A percentile compares a stretch with the other conserved stretches of the same genome.
phyloP scores from a whole-genome alignment of 495 filamentous ascomycete genomes.

The Paragyromitra xinjiangensis region DNA sequence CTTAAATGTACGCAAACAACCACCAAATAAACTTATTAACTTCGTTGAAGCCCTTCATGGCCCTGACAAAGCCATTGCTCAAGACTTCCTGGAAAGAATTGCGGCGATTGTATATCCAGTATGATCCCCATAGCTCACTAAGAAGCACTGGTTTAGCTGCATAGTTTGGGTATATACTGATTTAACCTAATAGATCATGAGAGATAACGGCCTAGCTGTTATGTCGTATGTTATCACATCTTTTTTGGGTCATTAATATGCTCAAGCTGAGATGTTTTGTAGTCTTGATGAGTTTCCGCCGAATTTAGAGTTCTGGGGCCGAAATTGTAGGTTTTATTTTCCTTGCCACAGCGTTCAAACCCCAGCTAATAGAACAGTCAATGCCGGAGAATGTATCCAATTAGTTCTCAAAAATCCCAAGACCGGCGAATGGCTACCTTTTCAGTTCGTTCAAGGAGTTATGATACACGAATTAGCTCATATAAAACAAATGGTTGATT shows the following conservation, averaged over 20 bases:
- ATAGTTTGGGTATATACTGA: slow-evolving; percentile 7
- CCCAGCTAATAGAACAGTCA: slow-evolving; percentile 61
- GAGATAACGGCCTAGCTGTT: slow-evolving; percentile 70
- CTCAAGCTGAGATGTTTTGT: slow-evolving; percentile 6
- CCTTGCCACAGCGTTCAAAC: not conserved
- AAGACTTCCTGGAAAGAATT: slow-evolving; percentile 77
- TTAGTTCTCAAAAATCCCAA: slow-evolving; percentile 73
- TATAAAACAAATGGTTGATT: slow-evolving; percentile 73
- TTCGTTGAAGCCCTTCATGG: slow-evolving; percentile 80
- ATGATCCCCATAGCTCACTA: not conserved
- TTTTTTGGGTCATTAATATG: not conserved
- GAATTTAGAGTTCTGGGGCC: slow-evolving; percentile 71
- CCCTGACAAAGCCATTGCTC: slow-evolving; percentile 66
- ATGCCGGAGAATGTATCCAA: slow-evolving; percentile 83
- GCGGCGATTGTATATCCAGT: slow-evolving; percentile 68
- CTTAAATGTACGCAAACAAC: slow-evolving; percentile 70
- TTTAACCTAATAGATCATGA: slow-evolving; percentile 66
- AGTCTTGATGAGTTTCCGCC: slow-evolving; percentile 76
- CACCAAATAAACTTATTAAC: slow-evolving; percentile 73
- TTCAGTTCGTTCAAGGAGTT: slow-evolving; percentile 81
- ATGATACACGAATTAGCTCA: slow-evolving; percentile 73
- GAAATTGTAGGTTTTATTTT: slow-evolving; percentile 50
- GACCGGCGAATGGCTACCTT: slow-evolving; percentile 74
- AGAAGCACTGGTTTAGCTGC: not conserved
- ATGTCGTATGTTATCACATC: slow-evolving; percentile 62